phyloP scores from a whole-genome alignment of 2,329 filamentous ascomycete species.

The Tolypocladium ophioglossoides region DNA sequence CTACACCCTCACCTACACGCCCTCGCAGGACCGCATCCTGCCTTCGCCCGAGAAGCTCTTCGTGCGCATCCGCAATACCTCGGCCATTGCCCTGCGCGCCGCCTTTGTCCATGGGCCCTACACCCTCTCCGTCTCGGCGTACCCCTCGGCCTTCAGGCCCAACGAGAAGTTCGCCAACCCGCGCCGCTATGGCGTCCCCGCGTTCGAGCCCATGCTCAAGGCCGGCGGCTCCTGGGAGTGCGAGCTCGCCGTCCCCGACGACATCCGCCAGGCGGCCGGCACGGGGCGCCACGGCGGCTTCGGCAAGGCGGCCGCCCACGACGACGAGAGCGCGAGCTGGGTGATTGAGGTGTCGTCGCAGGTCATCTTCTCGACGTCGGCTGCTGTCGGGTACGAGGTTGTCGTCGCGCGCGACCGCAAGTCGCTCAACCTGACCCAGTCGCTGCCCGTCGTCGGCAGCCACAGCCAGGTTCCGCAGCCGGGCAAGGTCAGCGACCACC shows the following conservation, averaged over 20 bases:
- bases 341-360: conserved; percentile 86
- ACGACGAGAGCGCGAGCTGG: conserved; percentile 61
- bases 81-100: conserved; percentile 78
- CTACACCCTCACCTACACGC: conserved; percentile 87
- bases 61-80: conserved; percentile 86
- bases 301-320: conserved; percentile 31
- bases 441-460: conserved; percentile 33
- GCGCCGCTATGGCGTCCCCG: conserved; percentile 64
- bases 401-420: conserved; percentile 78
- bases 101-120: conserved; percentile 97
- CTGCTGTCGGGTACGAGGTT: conserved; percentile 79
- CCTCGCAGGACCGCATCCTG: conserved; percentile 77
- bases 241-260: conserved; percentile 67
- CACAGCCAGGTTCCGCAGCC: conserved; percentile 45
- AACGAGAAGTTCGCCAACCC: conserved; percentile 65
- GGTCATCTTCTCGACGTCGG: conserved; percentile 84
- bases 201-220: conserved; percentile 95
- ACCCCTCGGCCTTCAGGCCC: conserved; percentile 73
- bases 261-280: conserved; percentile 57
- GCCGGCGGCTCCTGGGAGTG: conserved; percentile 82
- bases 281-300: conserved; percentile 34
- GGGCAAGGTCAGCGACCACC: conserved; percentile 67
- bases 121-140: conserved; percentile 76
- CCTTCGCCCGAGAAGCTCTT: conserved; percentile 73
- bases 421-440: conserved; percentile 56